Evolutionary conservation across 495 filamentous ascomycete genomes (phyloP).

Genomic region (Daldinia childiae): DNA sequence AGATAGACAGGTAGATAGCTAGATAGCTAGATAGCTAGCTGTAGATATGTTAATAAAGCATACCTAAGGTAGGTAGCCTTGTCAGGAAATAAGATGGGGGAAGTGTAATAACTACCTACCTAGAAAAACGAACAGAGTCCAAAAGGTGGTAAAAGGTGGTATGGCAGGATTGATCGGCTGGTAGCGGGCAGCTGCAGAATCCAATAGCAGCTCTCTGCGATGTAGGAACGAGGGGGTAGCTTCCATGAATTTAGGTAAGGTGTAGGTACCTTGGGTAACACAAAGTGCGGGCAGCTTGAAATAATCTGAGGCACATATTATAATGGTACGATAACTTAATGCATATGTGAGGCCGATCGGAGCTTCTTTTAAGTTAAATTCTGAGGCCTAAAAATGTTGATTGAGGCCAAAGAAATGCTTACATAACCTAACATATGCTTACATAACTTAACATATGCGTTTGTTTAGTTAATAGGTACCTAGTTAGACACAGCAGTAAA

Average conservation of each 20-base stretch:
- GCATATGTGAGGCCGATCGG: not conserved
- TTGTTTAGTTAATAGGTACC: not conserved
- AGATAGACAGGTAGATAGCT: not conserved
- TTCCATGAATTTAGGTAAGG: no score
- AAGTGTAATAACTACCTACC: not conserved
- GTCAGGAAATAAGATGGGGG: not conserved
- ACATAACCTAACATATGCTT: no score
- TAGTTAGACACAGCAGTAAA: no score
- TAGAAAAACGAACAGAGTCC: not conserved
- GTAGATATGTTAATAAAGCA: not conserved
- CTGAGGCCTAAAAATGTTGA: not conserved
- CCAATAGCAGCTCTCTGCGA: not conserved
- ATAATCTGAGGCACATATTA: not conserved
- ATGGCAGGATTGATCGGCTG: not conserved
- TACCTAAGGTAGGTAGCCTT: not conserved
- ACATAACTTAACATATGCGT: not conserved
- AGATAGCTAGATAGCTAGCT: no score
- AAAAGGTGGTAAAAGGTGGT: not conserved
- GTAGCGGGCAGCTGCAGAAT: conserved; percentile 3
- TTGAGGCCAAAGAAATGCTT: not conserved
- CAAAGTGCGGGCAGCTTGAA: conserved; percentile 23
- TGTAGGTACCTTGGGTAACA: conserved; percentile 4
- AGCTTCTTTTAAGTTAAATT: not conserved
- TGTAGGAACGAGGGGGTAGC: not conserved
- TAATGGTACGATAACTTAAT: not conserved